Base-by-base conservation (phyloP, 2,329 filamentous ascomycete genomes). In the Pyrenochaeta sp. region DNA sequence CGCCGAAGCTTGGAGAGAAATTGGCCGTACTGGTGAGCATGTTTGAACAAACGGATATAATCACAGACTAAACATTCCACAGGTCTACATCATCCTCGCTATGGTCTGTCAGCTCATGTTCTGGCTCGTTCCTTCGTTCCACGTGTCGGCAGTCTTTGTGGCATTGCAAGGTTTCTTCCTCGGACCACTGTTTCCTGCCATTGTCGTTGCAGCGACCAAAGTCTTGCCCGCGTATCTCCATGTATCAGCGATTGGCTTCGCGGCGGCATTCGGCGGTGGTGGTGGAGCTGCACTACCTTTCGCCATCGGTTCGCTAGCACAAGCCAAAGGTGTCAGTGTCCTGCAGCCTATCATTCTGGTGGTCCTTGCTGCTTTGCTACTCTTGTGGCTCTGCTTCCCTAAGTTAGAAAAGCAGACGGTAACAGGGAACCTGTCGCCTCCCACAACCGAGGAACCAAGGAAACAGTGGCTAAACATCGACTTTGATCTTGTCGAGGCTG, bases 111-210 rank as follows among this genome's bases (percentile, higher is more conserved):
- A 91, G 67, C 76, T 93, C 1, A 74, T 92, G 44, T 90, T 92
- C 76, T 94, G 90, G 90, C 84, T 92, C 1, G 86, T 93, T 0
- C 90, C 90, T 0, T 84, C 84, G 40, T 90, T 92, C 66, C 81
- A 88, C 45, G 86, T 89, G 10, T 89, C 88, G 0, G 85, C 89
- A 10, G 78, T 91, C 11, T 87, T 89, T 30, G 87, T 91, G 12
- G 81, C 85, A 0, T 76, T 92, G 1, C 81, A 91, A 51, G 91
- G 90, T 0, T 90, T 92, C 79, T 91, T 92, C 65, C 80, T 93
- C 0, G 91, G 90, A 0, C 90, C 91, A 0, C 74, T 93, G 15
- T 93, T 92, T 67, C 90, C 90, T 0, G 88, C 87, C 0, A 88
- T 85, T 0, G 83, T 94, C 11, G 85, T 92, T 1, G 85, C 85